Percentiles rank a stretch among this genome's conserved stretches.
phyloP scores from a whole-genome alignment of 1,139 yeast genomes.

The Geotrichum bryndzae region DNA sequence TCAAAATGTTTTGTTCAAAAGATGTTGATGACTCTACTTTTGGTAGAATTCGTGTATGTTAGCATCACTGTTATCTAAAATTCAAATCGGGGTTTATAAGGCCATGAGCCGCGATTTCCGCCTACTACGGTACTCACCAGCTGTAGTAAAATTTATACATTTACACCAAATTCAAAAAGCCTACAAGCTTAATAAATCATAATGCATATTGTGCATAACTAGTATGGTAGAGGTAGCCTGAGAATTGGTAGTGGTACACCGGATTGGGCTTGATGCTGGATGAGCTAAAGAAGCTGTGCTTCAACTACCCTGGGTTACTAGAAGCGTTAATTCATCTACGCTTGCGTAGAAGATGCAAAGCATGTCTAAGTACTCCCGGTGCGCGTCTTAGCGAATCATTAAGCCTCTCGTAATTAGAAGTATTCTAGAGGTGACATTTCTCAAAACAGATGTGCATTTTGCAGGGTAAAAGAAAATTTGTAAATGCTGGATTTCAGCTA shows the following conservation, averaged over 20 bases:
- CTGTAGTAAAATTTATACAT: too few species aligned
- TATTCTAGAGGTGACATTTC: too few species aligned
- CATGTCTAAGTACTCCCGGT: too few species aligned
- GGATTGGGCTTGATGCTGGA: background rate
- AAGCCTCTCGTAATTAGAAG: too few species aligned
- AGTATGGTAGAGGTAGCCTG: background rate
- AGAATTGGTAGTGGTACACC: background rate
- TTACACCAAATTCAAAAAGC: background rate
- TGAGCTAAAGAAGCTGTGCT: background rate
- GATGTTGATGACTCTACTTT: background rate
- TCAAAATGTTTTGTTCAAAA: background rate
- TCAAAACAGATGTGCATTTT: too few species aligned
- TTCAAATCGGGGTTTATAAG: background rate
- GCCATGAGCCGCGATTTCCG: background rate
- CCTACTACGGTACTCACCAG: background rate
- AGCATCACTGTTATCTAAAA: background rate
- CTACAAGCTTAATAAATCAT: background rate
- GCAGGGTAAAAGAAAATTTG: background rate
- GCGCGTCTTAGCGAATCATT: too few species aligned
- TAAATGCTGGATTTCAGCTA: too few species aligned
- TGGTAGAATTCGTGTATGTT: background rate
- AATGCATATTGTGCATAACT: background rate
- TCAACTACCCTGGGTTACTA: background rate
- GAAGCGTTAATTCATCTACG: background rate
- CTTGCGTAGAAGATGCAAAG: background rate